Base-by-base conservation (phyloP, 2,329 filamentous ascomycete genomes). In the Zymoseptoria tritici region DNA sequence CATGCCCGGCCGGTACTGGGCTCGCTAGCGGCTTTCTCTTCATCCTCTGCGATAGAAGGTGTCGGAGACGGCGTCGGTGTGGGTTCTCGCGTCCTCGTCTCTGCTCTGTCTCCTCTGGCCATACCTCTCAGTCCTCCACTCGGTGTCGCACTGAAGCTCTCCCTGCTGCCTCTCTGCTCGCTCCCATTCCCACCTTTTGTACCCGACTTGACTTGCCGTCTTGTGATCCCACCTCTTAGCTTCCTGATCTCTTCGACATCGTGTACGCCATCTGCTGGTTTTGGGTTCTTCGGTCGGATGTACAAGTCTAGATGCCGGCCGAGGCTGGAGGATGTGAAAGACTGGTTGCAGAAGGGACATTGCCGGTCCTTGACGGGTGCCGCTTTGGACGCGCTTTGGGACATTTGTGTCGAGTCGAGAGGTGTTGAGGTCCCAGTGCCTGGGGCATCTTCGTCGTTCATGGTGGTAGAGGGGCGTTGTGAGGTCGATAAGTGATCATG, bases 291-390 rank as follows among this genome's bases (percentile, higher is more conserved):
- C 60, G 91, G 88, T 71, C 91, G 92, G 70, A 97, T 92, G 74
- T 95, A 97, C 49, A 96, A 84, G 73, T 97, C 93, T 66, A 97
- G 86, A 76, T 97, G 93, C 52, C 93, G 88, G 55, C 93, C 93
- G 57, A 97, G 84, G 2, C 91, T 96, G 16, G 91, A 96, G 1
- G 92, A 97, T 16, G 93, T 97, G 72, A 97, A 97, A 6, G 88
- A 82, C 74, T 96, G 91, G 53, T 85, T 82, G 74, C 93, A 97
- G 77, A 90, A 97, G 42, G 87, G 89, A 73, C 93, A 97, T 64
- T 81, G 86, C 72, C 90, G 91, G 78, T 97, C 92, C 76, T 97
- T 97, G 60, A 60, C 31, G 24, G 62, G 50, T 9, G 82, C 75
- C 16, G 88, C 81, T 57, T 70, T 72, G 4, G 62, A 61, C 11